Base-by-base conservation (phyloP, 1,284 basidiomycete species). In the Ustanciosporium gigantosporum region DNA sequence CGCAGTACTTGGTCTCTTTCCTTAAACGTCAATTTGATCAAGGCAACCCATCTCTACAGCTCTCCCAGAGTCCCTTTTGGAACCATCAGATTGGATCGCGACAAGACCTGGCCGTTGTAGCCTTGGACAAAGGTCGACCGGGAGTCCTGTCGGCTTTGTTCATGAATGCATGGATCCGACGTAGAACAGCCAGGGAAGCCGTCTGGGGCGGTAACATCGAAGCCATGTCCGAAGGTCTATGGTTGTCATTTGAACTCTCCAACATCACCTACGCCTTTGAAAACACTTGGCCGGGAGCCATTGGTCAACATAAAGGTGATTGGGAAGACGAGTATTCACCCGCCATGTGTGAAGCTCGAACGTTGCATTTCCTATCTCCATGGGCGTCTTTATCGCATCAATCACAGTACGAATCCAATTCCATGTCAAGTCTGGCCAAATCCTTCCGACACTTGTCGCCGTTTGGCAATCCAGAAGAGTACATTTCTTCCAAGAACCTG, bases 1-100 rank as follows among this genome's bases (percentile, higher is more conserved):
- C 58, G 2, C 58, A 61, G 31, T 61, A 44, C 35, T 51, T 61
- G 22, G 43, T 61, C 35, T 46, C 58, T 14, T 61, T 61, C 41
- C 46, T 61, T 47, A 61, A 61, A 31, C 58, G 58, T 13, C 58
- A 61, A 25, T 50, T 61, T 31, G 58, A 61, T 24, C 51, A 50
- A 17, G 58, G 58, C 5, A 15, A 23, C 5, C 58, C 58, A 2
- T 55, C 51, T 5, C 25, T 39, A 35, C 39, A 55, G 37, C 47
- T 61, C 9, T 37, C 40, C 0, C 51, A 55, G 15, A 55, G 51
- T 22, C 46, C 46, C 2, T 61, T 61, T 25, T 61, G 32, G 35
- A 38, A 42, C 20, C 58, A 61, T 32, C 20, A 38, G 8, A 46
- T 61, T 36, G 58, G 43, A 7, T 55, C 58, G 20, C 46, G 58